Evolutionary conservation across 805 yeast species (phyloP).

Genomic region (Starmerella gropengiesseri): DNA sequence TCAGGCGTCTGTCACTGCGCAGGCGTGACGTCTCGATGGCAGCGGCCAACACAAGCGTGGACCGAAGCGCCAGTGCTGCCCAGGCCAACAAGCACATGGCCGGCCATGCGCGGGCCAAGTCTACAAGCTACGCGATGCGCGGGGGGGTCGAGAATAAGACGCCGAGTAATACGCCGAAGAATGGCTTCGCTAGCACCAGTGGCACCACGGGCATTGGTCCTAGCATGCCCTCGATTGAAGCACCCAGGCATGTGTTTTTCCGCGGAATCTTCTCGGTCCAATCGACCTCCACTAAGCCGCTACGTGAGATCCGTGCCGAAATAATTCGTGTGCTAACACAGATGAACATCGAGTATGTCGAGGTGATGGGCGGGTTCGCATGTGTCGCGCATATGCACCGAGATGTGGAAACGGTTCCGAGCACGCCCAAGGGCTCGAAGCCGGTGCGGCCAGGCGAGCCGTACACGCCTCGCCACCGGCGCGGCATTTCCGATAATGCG

Average conservation of each 20-base stretch:
- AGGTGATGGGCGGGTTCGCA: slow-evolving; percentile 87
- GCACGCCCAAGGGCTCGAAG: slow-evolving; percentile 16
- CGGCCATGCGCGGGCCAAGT: slow-evolving; percentile 21
- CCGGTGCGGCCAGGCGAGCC: slow-evolving; percentile 6
- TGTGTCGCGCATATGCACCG: slow-evolving; percentile 47
- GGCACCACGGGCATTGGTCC: slow-evolving; percentile 1
- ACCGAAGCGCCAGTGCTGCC: not conserved
- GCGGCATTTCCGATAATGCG: slow-evolving; percentile 18
- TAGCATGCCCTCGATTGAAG: slow-evolving; percentile 87
- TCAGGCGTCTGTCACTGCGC: slow-evolving; percentile 23
- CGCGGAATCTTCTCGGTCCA: slow-evolving; percentile 92
- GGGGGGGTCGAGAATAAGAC: not conserved
- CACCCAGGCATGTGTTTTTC: slow-evolving; percentile 78
- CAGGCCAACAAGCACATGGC: slow-evolving; percentile 2
- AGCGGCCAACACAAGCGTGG: not conserved
- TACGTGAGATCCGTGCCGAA: slow-evolving; percentile 77
- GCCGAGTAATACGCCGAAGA: too few relatives aligned
- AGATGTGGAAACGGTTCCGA: slow-evolving; percentile 9
- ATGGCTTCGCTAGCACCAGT: slow-evolving; percentile 4
- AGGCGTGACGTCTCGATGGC: not conserved
- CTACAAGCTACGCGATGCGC: slow-evolving; percentile 19
- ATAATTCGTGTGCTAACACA: slow-evolving; percentile 65
- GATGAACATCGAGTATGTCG: slow-evolving; percentile 71
- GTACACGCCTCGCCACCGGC: slow-evolving; percentile 15
- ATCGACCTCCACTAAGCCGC: slow-evolving; percentile 84